Conservation (phyloP, 2,329 filamentous ascomycete genomes). For the Aspergillus terreus region DNA sequence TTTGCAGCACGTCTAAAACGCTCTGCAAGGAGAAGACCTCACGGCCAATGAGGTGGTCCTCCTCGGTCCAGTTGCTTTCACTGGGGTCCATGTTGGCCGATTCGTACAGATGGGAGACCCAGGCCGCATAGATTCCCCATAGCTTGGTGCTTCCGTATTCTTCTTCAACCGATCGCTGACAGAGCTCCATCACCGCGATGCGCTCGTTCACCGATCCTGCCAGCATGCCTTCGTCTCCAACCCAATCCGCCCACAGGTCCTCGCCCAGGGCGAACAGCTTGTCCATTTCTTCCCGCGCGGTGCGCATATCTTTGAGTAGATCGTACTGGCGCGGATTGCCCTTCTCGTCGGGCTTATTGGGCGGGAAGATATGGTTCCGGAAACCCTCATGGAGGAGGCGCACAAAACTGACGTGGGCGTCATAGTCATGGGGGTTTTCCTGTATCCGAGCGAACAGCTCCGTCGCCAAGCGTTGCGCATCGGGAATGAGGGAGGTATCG, state of each 20-base stretch:
- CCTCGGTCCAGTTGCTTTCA: conserved; percentile 46
- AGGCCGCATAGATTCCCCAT: conserved; percentile 62
- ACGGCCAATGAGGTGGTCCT: conserved; percentile 55
- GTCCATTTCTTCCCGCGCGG: conserved; percentile 56
- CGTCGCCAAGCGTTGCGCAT: conserved; percentile 39
- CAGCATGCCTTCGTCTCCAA: conserved; percentile 59
- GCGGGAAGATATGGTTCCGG: conserved; percentile 45
- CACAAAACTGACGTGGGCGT: conserved; percentile 46
- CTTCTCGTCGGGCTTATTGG: conserved; percentile 41
- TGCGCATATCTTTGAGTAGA: conserved; percentile 44
- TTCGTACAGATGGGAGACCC: conserved; percentile 55
- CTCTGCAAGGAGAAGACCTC: conserved; percentile 58
- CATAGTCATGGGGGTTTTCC: conserved; percentile 45
- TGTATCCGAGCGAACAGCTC: conserved; percentile 42
- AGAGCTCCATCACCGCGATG: conserved; percentile 57
- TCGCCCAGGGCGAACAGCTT: conserved; percentile 62
- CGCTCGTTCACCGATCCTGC: conserved; percentile 56
- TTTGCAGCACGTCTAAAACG: conserved; percentile 54
- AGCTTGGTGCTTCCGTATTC: conserved; percentile 59
- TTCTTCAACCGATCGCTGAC: conserved; percentile 56
- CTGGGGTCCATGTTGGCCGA: conserved; percentile 44
- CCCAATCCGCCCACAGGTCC: conserved; percentile 60
- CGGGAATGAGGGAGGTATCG: conserved; percentile 38
- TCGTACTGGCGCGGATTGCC: conserved; percentile 45
- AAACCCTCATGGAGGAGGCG: conserved; percentile 46